Conservation (phyloP, 768 basidiomycete species). For the Collybiopsis luxurians region DNA sequence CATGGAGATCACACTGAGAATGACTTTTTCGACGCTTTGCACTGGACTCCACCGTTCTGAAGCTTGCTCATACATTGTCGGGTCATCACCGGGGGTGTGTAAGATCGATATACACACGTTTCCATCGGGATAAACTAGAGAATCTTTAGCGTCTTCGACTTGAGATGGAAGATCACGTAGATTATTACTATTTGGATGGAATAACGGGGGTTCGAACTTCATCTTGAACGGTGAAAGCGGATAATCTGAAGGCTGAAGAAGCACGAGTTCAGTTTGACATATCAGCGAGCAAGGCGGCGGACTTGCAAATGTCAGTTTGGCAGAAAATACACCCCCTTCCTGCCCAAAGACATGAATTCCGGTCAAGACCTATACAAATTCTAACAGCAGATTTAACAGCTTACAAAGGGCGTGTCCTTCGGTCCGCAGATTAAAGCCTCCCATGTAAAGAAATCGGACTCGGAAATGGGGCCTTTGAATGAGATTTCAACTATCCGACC, state of each 20-base stretch:
- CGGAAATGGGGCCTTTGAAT: slow-evolving; percentile 74
- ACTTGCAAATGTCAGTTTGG: slow-evolving; percentile 89
- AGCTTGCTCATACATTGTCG: slow-evolving; percentile 91
- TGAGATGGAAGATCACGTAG: slow-evolving; percentile 12
- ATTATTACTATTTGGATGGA: slow-evolving; percentile 94
- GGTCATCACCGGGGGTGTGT: slow-evolving; percentile 91
- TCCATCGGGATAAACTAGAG: slow-evolving; percentile 89
- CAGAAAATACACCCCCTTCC: slow-evolving; percentile 95
- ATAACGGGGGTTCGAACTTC: slow-evolving; percentile 95
- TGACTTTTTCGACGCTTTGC: slow-evolving; percentile 95
- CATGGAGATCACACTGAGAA: slow-evolving; percentile 96
- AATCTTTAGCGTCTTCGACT: slow-evolving; percentile 1
- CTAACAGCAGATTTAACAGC: no score
- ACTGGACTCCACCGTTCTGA: slow-evolving; percentile 99
- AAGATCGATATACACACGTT: slow-evolving; percentile 98
- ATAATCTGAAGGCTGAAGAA: slow-evolving; percentile 84
- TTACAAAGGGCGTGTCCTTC: slow-evolving; percentile 91
- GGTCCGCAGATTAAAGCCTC: slow-evolving; percentile 93
- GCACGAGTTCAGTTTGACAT: background rate
- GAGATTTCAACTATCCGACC: background rate
- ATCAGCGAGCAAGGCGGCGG: background rate
- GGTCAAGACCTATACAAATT: no score
- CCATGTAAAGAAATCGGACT: slow-evolving; percentile 95
- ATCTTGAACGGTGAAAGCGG: slow-evolving; percentile 99
- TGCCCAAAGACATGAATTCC: slow-evolving; percentile 22